Base-by-base conservation (phyloP, 176 grass and related monocot species). In the sorghum (Sorghum bicolor) region DNA sequence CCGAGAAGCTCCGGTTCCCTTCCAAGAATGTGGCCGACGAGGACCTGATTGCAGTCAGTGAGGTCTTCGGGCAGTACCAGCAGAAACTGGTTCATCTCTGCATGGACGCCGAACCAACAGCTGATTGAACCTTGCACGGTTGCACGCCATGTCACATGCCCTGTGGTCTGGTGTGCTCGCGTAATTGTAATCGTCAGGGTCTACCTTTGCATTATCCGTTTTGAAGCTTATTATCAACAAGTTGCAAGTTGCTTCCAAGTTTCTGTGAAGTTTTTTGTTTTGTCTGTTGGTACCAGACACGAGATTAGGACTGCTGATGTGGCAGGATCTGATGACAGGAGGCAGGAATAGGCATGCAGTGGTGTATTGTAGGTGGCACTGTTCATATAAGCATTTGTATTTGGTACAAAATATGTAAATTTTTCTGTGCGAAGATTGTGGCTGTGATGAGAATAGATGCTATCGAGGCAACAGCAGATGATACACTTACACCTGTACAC, bases 31-130 rank as follows among this genome's bases (percentile, higher is more conserved):
- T 99, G 70, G 88, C 71, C 1, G 81, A 91, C 4, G 91, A 96
- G 58, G 87, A 92, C 65, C 71, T 99, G 67, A 86, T 80, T 41
- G 81, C 89, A 22, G 93, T 99, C 76, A 92, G 85, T 22, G 93
- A 99, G 81, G 92, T 90, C 57, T 99, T 88, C 14, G 96, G 96
- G 86, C 93, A 99, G 81, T 99, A 99, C 68, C 96, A 99, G 77
- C 91, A 91, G 79, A 92, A 94, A 74, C 67, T 94, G 64, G 87
- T 99, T 64, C 96, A 99, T 87, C 87, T 96, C 19, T 96, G 91
- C 75, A 92, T 99, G 93, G 96, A 99, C 71, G 87, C 88, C 5
- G 74, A 85, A 52, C 96, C 91, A 5, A 68, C 31, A 14, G 78
- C 93, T 45, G 91, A 90, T 57, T 95, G 89, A 94, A 26, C 37